Conservation (phyloP, 805 yeast genomes). For the Wilhelminamyces savonicus region DNA sequence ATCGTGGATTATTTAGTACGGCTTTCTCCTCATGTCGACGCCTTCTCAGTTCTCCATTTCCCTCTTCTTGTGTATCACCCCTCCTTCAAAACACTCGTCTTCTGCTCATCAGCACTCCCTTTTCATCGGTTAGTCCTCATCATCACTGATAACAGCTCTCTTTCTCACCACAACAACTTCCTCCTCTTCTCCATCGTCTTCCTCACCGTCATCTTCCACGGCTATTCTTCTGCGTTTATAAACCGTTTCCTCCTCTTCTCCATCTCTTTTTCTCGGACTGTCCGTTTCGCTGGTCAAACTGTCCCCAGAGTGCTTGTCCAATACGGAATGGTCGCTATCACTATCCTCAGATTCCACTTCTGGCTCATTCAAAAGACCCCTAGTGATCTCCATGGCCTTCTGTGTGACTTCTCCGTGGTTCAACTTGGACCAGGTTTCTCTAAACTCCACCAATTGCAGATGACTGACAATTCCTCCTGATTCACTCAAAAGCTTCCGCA, state of each 20-base stretch:
- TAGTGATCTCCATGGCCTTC: no score
- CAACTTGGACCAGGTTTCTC: slow-evolving; percentile 9
- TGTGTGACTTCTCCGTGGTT: no score
- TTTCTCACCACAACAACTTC: slow-evolving; percentile 12
- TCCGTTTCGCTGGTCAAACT: no score
- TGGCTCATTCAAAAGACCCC: no score
- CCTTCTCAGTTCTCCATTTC: no score
- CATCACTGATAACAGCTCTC: slow-evolving; percentile 17
- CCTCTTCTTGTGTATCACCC: no score
- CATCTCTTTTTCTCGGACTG: slow-evolving; percentile 1
- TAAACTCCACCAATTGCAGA: slow-evolving; percentile 8
- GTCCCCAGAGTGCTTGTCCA: no score
- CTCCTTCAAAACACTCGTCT: no score
- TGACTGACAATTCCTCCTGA: slow-evolving; percentile 34
- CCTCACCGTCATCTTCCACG: slow-evolving; percentile 10
- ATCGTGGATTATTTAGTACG: slow-evolving; percentile 5
- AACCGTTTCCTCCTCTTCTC: background rate
- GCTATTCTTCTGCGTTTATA: slow-evolving; percentile 3
- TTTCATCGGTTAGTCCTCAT: slow-evolving; percentile 9
- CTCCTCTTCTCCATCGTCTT: slow-evolving; percentile 3
- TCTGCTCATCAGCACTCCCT: slow-evolving; percentile 15
- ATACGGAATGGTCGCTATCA: no score
- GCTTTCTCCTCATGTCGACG: no score
- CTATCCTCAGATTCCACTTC: no score
- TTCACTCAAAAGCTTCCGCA: slow-evolving; percentile 32